Evolutionary conservation across 805 yeast species (phyloP).

Genomic region (Yarrowia phangngaensis): DNA sequence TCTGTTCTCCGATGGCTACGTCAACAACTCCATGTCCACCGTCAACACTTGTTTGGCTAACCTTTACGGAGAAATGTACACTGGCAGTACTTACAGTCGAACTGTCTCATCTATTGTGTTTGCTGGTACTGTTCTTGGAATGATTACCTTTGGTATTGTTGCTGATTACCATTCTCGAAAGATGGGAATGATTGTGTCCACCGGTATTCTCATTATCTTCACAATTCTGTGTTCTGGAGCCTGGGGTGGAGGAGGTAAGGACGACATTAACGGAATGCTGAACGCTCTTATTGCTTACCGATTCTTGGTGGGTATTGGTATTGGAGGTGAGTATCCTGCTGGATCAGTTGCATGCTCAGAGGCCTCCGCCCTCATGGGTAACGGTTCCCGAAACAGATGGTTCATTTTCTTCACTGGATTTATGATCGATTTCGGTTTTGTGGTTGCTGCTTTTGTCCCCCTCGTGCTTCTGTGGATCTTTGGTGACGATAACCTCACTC

Average conservation of each 20-base stretch:
- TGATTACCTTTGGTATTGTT: conserved; percentile 71
- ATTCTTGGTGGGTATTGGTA: conserved; percentile 83
- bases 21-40: conserved; percentile 76
- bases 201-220: conserved; percentile 68
- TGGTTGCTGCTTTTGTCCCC: conserved; percentile 78
- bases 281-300: conserved; percentile 81
- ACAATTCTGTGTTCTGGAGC: conserved; percentile 77
- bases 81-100: conserved; percentile 62
- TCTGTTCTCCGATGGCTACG: conserved; percentile 87
- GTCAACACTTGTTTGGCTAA: conserved; percentile 65
- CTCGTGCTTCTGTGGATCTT: conserved; percentile 82
- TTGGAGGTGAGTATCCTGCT: conserved; percentile 94
- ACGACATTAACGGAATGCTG: conserved; percentile 62
- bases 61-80: conserved; percentile 62
- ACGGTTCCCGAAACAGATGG: conserved; percentile 84
- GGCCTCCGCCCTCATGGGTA: conserved; percentile 71
- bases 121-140: conserved; percentile 88
- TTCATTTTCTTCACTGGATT: conserved; percentile 84
- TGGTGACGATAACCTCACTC: conserved; percentile 61
- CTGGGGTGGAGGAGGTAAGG: conserved; percentile 71
- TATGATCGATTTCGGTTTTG: conserved; percentile 86
- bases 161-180: conserved; percentile 81
- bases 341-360: conserved; percentile 93
- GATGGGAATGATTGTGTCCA: conserved; percentile 76
- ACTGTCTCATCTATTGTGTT: conserved; percentile 86